A percentile compares a stretch with the other conserved stretches of the same genome.
These are phyloP conservation scores for Apiospora pterosperma DNA, from an alignment of 2,329 filamentous ascomycete species.

Conservation along the genomic window DNA sequence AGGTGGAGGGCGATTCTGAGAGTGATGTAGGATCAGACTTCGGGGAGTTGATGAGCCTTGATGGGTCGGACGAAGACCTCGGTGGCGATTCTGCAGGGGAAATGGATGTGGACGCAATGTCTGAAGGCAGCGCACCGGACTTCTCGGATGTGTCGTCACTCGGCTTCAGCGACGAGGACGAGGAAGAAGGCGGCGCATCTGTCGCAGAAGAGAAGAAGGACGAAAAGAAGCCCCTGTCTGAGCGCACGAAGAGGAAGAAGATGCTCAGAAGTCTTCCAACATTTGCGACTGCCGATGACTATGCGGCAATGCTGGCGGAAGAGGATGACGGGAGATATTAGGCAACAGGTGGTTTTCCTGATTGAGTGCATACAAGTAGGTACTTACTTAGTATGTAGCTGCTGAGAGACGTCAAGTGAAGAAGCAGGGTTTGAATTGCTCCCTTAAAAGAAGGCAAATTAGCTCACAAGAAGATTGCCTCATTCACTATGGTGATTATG, in stretches of 20 bases:
- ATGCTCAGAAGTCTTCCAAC: slow-evolving; percentile 86
- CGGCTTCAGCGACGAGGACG: slow-evolving; percentile 37
- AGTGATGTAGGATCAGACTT: slow-evolving; percentile 41
- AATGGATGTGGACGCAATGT: slow-evolving; percentile 39
- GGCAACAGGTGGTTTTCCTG: background rate
- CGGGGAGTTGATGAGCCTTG: slow-evolving; percentile 36
- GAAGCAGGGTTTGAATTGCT: background rate
- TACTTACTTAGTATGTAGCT: background rate
- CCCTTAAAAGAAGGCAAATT: background rate
- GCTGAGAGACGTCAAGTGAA: background rate
- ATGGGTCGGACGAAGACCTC: slow-evolving; percentile 46
- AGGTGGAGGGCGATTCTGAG: slow-evolving; percentile 64
- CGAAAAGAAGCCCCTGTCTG: slow-evolving; percentile 34
- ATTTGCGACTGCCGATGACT: slow-evolving; percentile 92
- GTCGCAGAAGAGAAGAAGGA: slow-evolving; percentile 41
- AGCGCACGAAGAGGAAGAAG: slow-evolving; percentile 64
- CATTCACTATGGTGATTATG: background rate
- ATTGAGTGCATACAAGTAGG: too few relatives aligned
- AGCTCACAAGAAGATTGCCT: background rate
- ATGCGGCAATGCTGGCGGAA: slow-evolving; percentile 76
- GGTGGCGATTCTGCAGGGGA: slow-evolving; percentile 41
- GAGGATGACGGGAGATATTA: slow-evolving; percentile 53
- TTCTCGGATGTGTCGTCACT: slow-evolving; percentile 30
- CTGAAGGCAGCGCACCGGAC: slow-evolving; percentile 33
- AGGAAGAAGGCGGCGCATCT: slow-evolving; percentile 36